A percentile compares a stretch with the other conserved stretches of the same genome.
These are phyloP conservation scores for Citropsis articulata DNA, from an alignment of 345 rosid genomes.

Conservation along the genomic window DNA sequence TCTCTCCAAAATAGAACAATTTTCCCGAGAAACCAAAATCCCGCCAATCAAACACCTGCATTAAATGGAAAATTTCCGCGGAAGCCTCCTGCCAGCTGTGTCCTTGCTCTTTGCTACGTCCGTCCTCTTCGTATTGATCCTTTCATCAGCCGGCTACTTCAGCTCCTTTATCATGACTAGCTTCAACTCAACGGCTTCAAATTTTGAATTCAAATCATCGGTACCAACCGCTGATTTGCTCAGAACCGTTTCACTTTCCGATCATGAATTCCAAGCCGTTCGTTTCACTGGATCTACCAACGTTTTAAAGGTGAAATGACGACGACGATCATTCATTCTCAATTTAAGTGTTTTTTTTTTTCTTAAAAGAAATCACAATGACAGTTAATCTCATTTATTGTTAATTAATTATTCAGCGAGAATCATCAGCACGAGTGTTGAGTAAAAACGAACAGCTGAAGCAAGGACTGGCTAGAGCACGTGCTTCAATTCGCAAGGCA, in stretches of 20 bases:
- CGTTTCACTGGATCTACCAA: conserved; percentile 14
- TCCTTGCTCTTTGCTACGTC: conserved; percentile 14
- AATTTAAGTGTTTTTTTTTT: too few species aligned
- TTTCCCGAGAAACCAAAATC: conserved; percentile 20
- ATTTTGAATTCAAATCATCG: conserved; percentile 12
- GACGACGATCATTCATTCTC: neutral
- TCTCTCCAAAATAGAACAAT: neutral
- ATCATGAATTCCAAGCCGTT: conserved; percentile 32
- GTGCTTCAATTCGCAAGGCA: conserved; percentile 59
- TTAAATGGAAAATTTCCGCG: neutral
- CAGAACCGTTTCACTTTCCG: conserved; percentile 21
- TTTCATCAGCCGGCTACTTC: conserved; percentile 20
- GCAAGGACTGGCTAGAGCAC: conserved; percentile 58
- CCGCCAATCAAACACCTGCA: conserved; percentile 19
- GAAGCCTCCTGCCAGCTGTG: neutral
- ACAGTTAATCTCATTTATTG: neutral
- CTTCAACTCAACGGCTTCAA: conserved; percentile 15
- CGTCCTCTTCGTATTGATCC: conserved; percentile 18
- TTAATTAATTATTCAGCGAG: neutral
- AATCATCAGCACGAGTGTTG: neutral
- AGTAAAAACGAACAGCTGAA: conserved; percentile 19
- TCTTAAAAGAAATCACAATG: too few species aligned
- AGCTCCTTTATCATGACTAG: conserved; percentile 21
- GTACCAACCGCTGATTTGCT: conserved; percentile 29
- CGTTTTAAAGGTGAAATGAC: conserved; percentile 7